phyloP scores from a whole-genome alignment of 345 rosid genomes.

The Pugionium cornutum region DNA sequence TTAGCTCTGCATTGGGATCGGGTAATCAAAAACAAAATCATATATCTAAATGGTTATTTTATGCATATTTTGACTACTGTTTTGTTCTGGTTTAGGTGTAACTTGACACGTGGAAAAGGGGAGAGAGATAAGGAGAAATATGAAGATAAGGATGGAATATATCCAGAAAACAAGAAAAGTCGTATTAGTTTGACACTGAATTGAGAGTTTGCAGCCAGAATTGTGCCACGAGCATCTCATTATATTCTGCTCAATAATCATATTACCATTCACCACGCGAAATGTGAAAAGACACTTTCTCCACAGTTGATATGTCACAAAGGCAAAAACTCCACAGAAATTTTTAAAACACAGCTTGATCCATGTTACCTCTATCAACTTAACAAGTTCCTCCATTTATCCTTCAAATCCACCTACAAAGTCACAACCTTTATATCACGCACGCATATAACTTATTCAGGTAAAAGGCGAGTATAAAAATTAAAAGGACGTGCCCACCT shows the following conservation, averaged over 20 bases:
- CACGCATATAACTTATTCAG: background rate
- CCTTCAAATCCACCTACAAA: conserved; percentile 37
- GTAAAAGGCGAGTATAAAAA: conserved; percentile 14
- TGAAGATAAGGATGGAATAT: conserved; percentile 37
- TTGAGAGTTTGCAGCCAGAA: conserved; percentile 23
- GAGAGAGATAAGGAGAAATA: background rate
- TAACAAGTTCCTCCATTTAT: conserved; percentile 38
- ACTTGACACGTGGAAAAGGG: conserved; percentile 34
- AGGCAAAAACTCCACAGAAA: no score
- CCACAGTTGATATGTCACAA: background rate
- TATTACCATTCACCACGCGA: conserved; percentile 28
- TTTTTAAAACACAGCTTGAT: no score
- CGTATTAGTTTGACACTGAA: conserved; percentile 38
- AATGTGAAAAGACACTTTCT: conserved; percentile 15
- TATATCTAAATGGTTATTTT: conserved; percentile 7
- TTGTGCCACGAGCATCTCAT: conserved; percentile 5
- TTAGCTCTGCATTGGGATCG: background rate
- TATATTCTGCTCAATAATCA: conserved; percentile 20
- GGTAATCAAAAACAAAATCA: background rate
- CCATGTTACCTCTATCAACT: conserved; percentile 25
- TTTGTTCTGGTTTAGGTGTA: conserved; percentile 30
- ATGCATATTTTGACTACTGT: conserved; percentile 28
- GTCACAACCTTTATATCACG: conserved; percentile 21
- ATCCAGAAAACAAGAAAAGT: conserved; percentile 31
- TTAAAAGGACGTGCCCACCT: conserved; percentile 22